Evolutionary conservation across 2,329 filamentous ascomycete species (phyloP), one percentile per base, ranked within the genome.

Genomic region (Didymella glomerata): DNA sequence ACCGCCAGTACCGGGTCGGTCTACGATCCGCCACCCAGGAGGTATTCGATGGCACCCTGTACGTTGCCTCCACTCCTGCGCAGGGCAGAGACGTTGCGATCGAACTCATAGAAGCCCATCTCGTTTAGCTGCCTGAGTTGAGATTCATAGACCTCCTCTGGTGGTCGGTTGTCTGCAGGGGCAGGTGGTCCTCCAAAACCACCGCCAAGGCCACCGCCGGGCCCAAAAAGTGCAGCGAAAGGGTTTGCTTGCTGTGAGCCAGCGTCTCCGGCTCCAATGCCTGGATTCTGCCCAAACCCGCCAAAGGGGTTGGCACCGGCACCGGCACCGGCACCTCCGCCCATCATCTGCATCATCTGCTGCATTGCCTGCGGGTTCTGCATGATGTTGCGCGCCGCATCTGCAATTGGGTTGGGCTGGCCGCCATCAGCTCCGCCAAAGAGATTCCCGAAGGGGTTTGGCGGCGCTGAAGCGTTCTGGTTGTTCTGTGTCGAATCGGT

Each of bases 41-140:
- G 79, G 71, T 91, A 87, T 79, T 95, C 91, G 52, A 96, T 86
- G 5, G 92, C 95, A 11, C 94, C 95, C 76, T 98, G 93, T 40
- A 98, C 95, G 75, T 91, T 97, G 11, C 95, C 95, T 9, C 95
- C 95, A 60, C 91, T 92, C 70, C 94, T 86, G 77, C 94, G 85
- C 71, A 99, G 80, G 5, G 95, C 95, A 55, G 90, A 88, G 30
- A 99, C 87, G 69, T 99, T 99, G 68, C 91, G 83, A 51, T 99
- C 94, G 73, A 98, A 99, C 74, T 99, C 93, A 75, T 88, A 97
- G 80, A 99, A 99, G 3, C 95, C 95, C 95, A 99, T 99, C 66
- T 98, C 95, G 76, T 99, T 99, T 63, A 99, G 81, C 79, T 98
- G 93, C 60, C 92, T 85, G 48, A 99, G 82, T 79, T 99, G 94